Evolutionary conservation across 441 rosid species (phyloP).

Genomic region (Pelargonium citronellum): DNA sequence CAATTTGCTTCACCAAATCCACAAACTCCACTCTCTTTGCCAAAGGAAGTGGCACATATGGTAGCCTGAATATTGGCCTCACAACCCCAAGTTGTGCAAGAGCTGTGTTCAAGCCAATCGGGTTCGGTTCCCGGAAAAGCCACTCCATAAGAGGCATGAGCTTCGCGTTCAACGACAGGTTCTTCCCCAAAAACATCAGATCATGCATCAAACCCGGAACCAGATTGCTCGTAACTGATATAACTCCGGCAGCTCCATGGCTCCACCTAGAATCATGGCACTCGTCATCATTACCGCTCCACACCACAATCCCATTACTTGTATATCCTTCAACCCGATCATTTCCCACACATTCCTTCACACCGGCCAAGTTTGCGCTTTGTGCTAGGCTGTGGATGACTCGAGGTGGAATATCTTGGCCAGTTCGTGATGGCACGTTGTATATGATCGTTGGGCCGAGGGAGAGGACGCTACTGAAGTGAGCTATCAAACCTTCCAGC

Average conservation of each 20-base stretch:
- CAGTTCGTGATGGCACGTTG: slow-evolving; percentile 81
- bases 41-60: slow-evolving; percentile 69
- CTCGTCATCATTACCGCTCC: slow-evolving; percentile 88
- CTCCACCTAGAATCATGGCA: slow-evolving; percentile 77
- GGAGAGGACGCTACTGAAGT: slow-evolving; percentile 61
- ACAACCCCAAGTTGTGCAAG: slow-evolving; percentile 82
- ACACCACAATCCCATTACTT: slow-evolving; percentile 57
- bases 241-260: slow-evolving; percentile 66
- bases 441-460: slow-evolving; percentile 86
- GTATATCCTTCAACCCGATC: slow-evolving; percentile 60
- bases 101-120: slow-evolving; percentile 76
- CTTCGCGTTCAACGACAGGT: slow-evolving; percentile 44
- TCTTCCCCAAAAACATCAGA: slow-evolving; percentile 66
- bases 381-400: slow-evolving; percentile 45
- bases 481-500: slow-evolving; percentile 61
- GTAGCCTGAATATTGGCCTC: slow-evolving; percentile 76
- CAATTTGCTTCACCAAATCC: slow-evolving; percentile 56
- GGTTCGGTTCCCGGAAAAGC: slow-evolving; percentile 78
- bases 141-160: slow-evolving; percentile 68
- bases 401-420: slow-evolving; percentile 74
- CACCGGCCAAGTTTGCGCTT: slow-evolving; percentile 60
- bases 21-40: slow-evolving; percentile 63
- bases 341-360: slow-evolving; percentile 82
- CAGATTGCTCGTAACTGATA: slow-evolving; percentile 74
- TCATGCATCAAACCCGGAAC: slow-evolving; percentile 58